Base-by-base conservation (phyloP, 495 filamentous ascomycete species). In the Lophiostoma macrostomum region DNA sequence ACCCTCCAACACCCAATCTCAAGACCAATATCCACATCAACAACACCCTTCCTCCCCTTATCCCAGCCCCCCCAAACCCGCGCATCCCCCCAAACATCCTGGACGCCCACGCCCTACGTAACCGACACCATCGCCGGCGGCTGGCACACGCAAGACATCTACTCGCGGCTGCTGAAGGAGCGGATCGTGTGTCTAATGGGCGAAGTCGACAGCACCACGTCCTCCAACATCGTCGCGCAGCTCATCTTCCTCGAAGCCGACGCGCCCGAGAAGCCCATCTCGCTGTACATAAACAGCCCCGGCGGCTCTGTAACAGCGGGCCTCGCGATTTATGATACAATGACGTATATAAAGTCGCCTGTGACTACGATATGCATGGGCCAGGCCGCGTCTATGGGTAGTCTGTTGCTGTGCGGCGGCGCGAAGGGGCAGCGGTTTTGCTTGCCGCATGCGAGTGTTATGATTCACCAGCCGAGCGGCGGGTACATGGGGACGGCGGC, bases 221-320 rank as follows among this genome's bases (percentile, higher is more conserved):
- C 90, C 32, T 90, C 94, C 25, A 86, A 87, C 41, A 88, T 96
- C 60, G 91, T 96, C 19, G 89, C 93, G 1, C 93, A 98, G 67
- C 83, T 98, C 53, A 86, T 98, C 56, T 97, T 90, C 79, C 90
- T 97, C 66, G 93, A 98, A 80, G 93, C 93, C 56, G 93, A 96
- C 63, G 88, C 88, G 71, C 93, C 91, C 5, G 74, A 90, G 53
- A 96, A 95, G 68, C 83, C 90, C 24, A 96, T 98, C 50, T 90
- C 87, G 50, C 86, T 98, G 60, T 98, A 98, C 71, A 97, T 98
- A 71, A 94, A 98, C 71, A 91, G 88, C 0, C 94, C 94, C 2
- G 93, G 93, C 24, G 93, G 93, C 27, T 89, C 85, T n/a, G 93
- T 98, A 31, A 96, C 91, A 45, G 90, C 88, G 0, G 84, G 93